Evolutionary conservation across 208 protist species (phyloP).

Genomic region (Leishmania martiniquensis): DNA sequence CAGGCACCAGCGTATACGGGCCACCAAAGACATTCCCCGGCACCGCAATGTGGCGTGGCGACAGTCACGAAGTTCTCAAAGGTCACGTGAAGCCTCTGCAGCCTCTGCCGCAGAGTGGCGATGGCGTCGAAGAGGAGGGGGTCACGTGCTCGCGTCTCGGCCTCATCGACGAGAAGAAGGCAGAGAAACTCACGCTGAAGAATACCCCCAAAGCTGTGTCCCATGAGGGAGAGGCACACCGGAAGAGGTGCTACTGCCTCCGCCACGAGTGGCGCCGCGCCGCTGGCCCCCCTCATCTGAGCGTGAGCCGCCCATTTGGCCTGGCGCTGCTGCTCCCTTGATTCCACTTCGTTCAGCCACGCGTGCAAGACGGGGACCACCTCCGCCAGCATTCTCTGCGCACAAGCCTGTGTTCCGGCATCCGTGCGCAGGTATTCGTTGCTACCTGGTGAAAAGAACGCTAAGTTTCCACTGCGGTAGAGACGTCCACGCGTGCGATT

Average conservation of each 20-base stretch:
- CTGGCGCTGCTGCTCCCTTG: constrained; percentile 20
- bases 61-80: constrained; percentile 72
- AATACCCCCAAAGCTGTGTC: constrained; percentile 75
- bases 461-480: constrained; percentile 45
- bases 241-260: constrained; percentile 23
- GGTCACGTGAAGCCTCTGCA: constrained; percentile 33
- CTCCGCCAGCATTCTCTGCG: constrained; percentile 44
- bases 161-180: constrained; percentile 41
- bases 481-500: constrained; percentile 35
- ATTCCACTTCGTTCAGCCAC: constrained; percentile 46
- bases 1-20: constrained; percentile 54
- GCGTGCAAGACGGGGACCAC: constrained; percentile 47
- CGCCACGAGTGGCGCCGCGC: constrained; percentile 8
- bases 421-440: constrained; percentile 52
- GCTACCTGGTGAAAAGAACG: constrained; percentile 49
- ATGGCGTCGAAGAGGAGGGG: constrained; percentile 27
- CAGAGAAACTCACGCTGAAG: constrained; percentile 71
- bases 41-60: constrained; percentile 69
- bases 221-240: constrained; percentile 61
- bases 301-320: constrained; percentile 18
- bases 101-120: constrained; percentile 27
- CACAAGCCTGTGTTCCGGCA: constrained; percentile 46
- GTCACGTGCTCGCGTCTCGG: constrained; percentile 22
- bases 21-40: constrained; percentile 53
- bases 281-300: constrained; percentile 3